A percentile compares a stretch with the other conserved stretches of the same genome.
Evolutionary conservation across 306 rosid genomes (phyloP).

Genomic region (Arachis hypogaea): DNA sequence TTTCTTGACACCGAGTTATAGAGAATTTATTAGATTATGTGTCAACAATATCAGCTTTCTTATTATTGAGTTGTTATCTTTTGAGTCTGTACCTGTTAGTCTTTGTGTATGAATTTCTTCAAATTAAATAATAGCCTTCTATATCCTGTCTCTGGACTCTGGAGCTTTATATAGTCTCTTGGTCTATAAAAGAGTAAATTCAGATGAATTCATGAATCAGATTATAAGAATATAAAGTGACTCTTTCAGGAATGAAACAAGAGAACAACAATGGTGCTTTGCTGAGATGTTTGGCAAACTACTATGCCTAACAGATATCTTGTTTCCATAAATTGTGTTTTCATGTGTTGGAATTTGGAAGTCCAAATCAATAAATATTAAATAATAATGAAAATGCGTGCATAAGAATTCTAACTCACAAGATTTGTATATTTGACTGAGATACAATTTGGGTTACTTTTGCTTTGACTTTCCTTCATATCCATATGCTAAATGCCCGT

Average conservation of each 20-base stretch:
- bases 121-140: neutral
- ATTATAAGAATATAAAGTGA: neutral
- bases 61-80: neutral
- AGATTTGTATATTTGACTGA: neutral
- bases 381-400: neutral
- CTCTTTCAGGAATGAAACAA: constrained; percentile 7
- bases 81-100: neutral
- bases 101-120: neutral
- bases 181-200: constrained; percentile 11
- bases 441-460: neutral
- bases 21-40: constrained; percentile 1
- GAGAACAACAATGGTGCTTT: constrained; percentile 3
- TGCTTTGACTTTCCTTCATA: neutral
- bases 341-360: constrained; percentile 1
- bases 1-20: constrained; percentile 26
- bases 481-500: neutral
- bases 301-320: neutral
- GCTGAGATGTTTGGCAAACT: constrained; percentile 4
- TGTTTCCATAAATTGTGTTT: neutral
- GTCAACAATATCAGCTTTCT: no score
- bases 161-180: neutral
- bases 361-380: neutral
- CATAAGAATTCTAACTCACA: neutral
- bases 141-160: neutral
- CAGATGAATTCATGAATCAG: neutral